Percentiles rank a stretch among this genome's conserved stretches.
These are phyloP conservation scores for Penstemon eatonii DNA, from an alignment of 257 asterid genomes.

Conservation along the genomic window DNA sequence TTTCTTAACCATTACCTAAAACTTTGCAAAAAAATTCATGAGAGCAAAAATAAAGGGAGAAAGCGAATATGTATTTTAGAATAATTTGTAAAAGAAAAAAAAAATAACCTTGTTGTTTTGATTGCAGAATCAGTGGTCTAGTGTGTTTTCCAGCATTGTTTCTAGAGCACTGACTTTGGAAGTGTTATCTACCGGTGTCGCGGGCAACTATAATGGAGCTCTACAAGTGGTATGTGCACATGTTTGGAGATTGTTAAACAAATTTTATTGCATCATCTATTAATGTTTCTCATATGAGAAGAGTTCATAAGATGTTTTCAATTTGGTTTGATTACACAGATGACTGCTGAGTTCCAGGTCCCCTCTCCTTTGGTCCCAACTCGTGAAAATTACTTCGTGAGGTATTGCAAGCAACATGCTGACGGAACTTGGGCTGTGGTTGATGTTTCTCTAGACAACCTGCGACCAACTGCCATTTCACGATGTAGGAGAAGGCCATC, in stretches of 20 bases:
- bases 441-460: slow-evolving; percentile 57
- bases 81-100: not conserved
- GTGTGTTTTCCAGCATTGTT: slow-evolving; percentile 48
- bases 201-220: slow-evolving; percentile 62
- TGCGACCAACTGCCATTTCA: slow-evolving; percentile 37
- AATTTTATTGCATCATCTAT: not conserved
- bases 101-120: not conserved
- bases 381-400: slow-evolving; percentile 46
- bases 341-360: slow-evolving; percentile 62
- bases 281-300: too few relatives aligned
- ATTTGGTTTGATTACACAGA: slow-evolving; percentile 33
- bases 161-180: slow-evolving; percentile 48
- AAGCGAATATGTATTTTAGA: too few relatives aligned
- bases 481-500: slow-evolving; percentile 57
- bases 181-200: slow-evolving; percentile 57
- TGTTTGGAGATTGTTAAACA: not conserved
- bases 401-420: slow-evolving; percentile 52
- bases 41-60: too few relatives aligned
- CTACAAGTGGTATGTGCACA: slow-evolving; percentile 46
- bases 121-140: slow-evolving; percentile 49
- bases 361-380: slow-evolving; percentile 63
- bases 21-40: too few relatives aligned
- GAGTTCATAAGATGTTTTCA: not conserved
- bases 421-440: slow-evolving; percentile 62
- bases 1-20: too few relatives aligned